A percentile compares a stretch with the other conserved stretches of the same genome.
Evolutionary conservation across 1,139 yeast genomes (phyloP).

Genomic region (Diutina catenulata): DNA sequence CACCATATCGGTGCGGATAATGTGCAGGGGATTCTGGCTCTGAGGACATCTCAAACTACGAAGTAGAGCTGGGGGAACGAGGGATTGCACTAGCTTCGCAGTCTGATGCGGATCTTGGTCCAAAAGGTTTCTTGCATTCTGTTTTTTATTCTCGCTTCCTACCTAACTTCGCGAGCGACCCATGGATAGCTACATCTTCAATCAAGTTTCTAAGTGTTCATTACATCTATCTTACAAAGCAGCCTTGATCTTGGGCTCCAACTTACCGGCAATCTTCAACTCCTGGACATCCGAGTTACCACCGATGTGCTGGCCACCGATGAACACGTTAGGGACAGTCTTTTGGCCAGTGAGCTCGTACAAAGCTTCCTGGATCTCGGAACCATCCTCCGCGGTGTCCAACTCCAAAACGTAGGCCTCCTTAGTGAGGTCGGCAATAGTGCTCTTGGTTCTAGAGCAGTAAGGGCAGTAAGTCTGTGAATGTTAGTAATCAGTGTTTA

Average conservation of each 20-base stretch:
- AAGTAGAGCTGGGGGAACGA: too few species aligned
- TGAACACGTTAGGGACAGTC: constrained; percentile 89
- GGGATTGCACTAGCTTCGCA: too few species aligned
- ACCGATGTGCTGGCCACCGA: constrained; percentile 85
- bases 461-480: constrained; percentile 43
- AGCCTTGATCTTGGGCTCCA: constrained; percentile 27
- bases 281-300: constrained; percentile 83
- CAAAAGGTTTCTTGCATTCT: too few species aligned
- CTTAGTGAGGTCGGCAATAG: constrained; percentile 37
- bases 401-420: constrained; percentile 58
- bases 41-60: too few species aligned
- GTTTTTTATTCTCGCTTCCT: too few species aligned
- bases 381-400: constrained; percentile 34
- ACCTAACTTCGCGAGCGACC: too few species aligned
- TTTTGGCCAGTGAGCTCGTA: constrained; percentile 72
- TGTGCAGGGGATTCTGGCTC: too few species aligned
- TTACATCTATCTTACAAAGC: constrained; percentile 26
- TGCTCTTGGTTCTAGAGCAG: constrained; percentile 53
- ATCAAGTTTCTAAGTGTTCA: too few species aligned
- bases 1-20: too few species aligned
- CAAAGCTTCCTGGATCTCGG: constrained; percentile 66
- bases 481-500: constrained; percentile 13
- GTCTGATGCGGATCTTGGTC: too few species aligned
- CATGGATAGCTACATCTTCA: too few species aligned
- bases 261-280: constrained; percentile 17